Base-by-base conservation (phyloP, 139 green algal species). In the Trebouxia sp. region DNA sequence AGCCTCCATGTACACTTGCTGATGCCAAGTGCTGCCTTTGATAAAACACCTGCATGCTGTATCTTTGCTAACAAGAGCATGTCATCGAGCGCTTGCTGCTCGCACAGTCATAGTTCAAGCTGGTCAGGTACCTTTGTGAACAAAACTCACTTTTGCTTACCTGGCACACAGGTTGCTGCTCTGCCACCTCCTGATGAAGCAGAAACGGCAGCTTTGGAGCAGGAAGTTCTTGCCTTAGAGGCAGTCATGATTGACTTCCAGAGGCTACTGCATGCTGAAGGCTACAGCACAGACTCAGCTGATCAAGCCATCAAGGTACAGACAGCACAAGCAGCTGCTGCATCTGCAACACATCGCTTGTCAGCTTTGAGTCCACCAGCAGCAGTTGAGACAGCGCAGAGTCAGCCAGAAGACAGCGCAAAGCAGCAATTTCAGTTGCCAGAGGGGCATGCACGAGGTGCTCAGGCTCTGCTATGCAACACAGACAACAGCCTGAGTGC, bases 91-190 rank as follows among this genome's bases (percentile, higher is more conserved):
- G n/a, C n/a, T n/a, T n/a, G n/a, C n/a, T n/a, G n/a, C n/a, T n/a
- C n/a, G n/a, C n/a, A n/a, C n/a, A n/a, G n/a, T n/a, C n/a, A n/a
- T n/a, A n/a, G n/a, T n/a, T n/a, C n/a, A n/a, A n/a, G n/a, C n/a
- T n/a, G n/a, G n/a, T n/a, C n/a, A n/a, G n/a, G n/a, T n/a, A n/a
- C n/a, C n/a, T n/a, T n/a, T n/a, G n/a, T n/a, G n/a, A n/a, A n/a
- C n/a, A n/a, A n/a, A n/a, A n/a, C n/a, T n/a, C n/a, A n/a, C n/a
- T n/a, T n/a, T n/a, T n/a, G n/a, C n/a, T n/a, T n/a, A n/a, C n/a
- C n/a, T n/a, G n/a, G n/a, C n/a, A n/a, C n/a, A 35, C 12, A 72
- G 62, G 62, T 72, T 42, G 35, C 62, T 72, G 35, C 32, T 72
- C 24, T 45, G 62, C 62, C 62, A 26, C 32, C 35, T 30, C 62